Percentiles rank a stretch among this genome's conserved stretches.
These are phyloP conservation scores for Brassica cretica DNA, from an alignment of 345 rosid species.

Conservation along the genomic window DNA sequence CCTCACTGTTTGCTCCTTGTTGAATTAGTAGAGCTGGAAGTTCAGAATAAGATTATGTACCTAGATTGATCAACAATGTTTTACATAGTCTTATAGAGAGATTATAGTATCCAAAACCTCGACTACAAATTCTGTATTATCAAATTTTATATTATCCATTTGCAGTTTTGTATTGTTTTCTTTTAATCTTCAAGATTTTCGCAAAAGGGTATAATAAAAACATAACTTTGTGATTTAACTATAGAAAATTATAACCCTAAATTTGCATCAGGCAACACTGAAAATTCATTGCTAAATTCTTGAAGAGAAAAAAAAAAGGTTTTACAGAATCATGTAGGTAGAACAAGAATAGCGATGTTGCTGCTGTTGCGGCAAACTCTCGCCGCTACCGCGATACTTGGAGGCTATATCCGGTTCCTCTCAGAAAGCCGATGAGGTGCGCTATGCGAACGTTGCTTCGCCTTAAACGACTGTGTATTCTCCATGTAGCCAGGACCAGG, in stretches of 20 bases:
- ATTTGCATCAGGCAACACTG: background rate
- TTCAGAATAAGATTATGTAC: background rate
- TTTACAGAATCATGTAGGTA: constrained; percentile 24
- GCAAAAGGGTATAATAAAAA: background rate
- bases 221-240: background rate
- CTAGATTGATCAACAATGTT: background rate
- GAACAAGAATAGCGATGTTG: constrained; percentile 41
- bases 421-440: constrained; percentile 72
- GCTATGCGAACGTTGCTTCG: constrained; percentile 69
- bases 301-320: background rate
- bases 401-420: constrained; percentile 58
- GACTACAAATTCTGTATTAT: background rate
- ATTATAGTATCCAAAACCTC: background rate
- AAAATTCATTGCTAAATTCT: background rate
- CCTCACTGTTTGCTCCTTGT: background rate
- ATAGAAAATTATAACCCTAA: background rate
- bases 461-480: constrained; percentile 71
- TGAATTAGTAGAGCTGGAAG: background rate
- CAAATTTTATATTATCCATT: background rate
- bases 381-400: constrained; percentile 48
- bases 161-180: background rate
- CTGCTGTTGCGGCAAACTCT: constrained; percentile 49
- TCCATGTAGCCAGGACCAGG: constrained; percentile 88
- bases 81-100: background rate
- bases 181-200: background rate